Evolutionary conservation across 352 stramenopile genomes (phyloP).

Genomic region (Lagenidium sp.): DNA sequence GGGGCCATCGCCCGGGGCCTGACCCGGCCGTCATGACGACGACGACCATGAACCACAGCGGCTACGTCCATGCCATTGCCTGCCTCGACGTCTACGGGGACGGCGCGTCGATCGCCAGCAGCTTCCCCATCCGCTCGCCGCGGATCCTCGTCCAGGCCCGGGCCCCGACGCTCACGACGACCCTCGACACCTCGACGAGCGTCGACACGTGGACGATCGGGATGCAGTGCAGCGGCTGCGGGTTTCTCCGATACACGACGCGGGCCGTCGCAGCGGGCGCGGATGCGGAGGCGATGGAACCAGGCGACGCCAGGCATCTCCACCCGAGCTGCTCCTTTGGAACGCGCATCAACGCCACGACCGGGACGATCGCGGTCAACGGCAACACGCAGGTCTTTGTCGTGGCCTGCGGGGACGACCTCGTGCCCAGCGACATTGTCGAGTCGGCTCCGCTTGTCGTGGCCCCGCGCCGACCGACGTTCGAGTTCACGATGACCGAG

Average conservation of each 20-base stretch:
- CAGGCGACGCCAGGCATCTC: neutral
- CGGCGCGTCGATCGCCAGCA: conserved; percentile 19
- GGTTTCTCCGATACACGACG: conserved; percentile 36
- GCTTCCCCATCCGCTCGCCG: conserved; percentile 33
- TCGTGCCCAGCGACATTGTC: conserved; percentile 24
- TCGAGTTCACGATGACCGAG: conserved; percentile 16
- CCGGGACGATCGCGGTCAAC: conserved; percentile 12
- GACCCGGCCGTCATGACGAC: neutral
- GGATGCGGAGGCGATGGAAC: too few relatives aligned
- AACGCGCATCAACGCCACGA: conserved; percentile 2
- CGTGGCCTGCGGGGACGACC: conserved; percentile 27
- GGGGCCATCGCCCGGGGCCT: neutral
- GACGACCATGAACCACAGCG: conserved; percentile 17
- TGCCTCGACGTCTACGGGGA: conserved; percentile 22
- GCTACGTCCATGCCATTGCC: conserved; percentile 46
- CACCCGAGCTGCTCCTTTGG: conserved; percentile 40
- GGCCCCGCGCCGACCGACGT: conserved; percentile 25
- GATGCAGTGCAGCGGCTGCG: conserved; percentile 25
- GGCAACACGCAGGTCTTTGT: conserved; percentile 31
- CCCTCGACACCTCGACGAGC: conserved; percentile 14
- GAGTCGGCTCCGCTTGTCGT: conserved; percentile 18
- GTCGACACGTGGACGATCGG: conserved; percentile 32
- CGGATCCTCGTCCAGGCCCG: conserved; percentile 32
- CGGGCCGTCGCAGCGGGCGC: too few relatives aligned
- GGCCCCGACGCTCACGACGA: conserved; percentile 20